These are phyloP conservation scores for Lathyrus aphaca DNA, from an alignment of 306 rosid species.

Conservation along the genomic window DNA sequence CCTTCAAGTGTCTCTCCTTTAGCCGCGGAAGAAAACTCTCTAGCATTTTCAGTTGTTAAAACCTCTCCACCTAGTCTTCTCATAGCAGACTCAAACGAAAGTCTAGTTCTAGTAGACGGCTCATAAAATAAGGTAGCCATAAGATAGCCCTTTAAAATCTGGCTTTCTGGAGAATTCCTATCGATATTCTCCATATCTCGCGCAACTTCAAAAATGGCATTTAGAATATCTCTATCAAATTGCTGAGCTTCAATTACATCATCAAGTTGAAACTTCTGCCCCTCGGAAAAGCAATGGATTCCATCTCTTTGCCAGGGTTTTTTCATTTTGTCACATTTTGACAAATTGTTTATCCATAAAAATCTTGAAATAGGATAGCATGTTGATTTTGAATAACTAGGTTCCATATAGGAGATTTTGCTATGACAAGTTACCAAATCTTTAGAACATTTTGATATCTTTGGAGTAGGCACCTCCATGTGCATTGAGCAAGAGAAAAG, in stretches of 20 bases:
- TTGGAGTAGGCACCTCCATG: conserved; percentile 41
- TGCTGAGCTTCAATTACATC: conserved; percentile 90
- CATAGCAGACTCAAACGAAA: conserved; percentile 97
- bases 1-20: conserved; percentile 98
- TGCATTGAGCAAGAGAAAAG: conserved; percentile 53
- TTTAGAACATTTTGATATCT: conserved; percentile 37
- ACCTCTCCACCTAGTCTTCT: conserved; percentile 91
- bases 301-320: conserved; percentile 36
- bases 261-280: conserved; percentile 73
- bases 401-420: conserved; percentile 36
- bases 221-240: conserved; percentile 72
- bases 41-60: conserved; percentile 88
- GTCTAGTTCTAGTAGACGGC: conserved; percentile 91
- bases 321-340: conserved; percentile 36
- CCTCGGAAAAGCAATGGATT: conserved; percentile 52
- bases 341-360: conserved; percentile 33
- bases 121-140: conserved; percentile 96
- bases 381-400: conserved; percentile 33
- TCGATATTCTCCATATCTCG: conserved; percentile 78
- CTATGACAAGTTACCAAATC: conserved; percentile 35
- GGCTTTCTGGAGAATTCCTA: conserved; percentile 72
- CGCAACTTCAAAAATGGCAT: conserved; percentile 74
- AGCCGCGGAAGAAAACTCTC: conserved; percentile 91
- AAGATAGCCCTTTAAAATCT: conserved; percentile 79
- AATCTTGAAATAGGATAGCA: conserved; percentile 39